Base-by-base conservation (phyloP, 768 basidiomycete species). In the Boletus bicolor region DNA sequence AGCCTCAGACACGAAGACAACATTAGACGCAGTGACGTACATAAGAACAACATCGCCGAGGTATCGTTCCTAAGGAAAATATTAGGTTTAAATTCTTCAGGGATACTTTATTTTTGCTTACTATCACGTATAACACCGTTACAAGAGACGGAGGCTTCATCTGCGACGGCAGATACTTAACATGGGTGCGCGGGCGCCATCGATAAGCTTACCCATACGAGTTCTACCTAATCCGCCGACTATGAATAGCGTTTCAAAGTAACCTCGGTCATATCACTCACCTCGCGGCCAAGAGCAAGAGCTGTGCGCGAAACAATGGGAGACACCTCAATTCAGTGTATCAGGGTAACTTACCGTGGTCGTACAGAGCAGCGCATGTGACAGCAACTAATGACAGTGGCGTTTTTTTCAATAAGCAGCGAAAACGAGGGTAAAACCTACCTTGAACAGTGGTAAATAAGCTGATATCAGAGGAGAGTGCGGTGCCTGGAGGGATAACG, bases 1-100 rank as follows among this genome's bases (percentile, higher is more conserved):
- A 36, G 19, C 39, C 17, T 63, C 51, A 64, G 59, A 51, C 21
- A 41, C 5, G 41, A 42, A 41, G 11, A 30, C 12, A 11, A 32
- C 7, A 17, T 28, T 30, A 39, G 49, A 44, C 3, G 34, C 8
- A 28, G 8, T 14, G 19, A 59, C 67, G 34, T 59, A 71, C 69
- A 71, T 37, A 4, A 71, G 61, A 41, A 72, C 63, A 28, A 60
- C 36, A 56, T 72, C 69, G 26, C 69, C 69, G 17, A 71, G 39
- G 32, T 71, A 71, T 48, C 69, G 71, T 32, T 66, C 69, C 69
- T 71, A 50, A 41, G 37, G 26, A 49, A 28, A 43, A 37, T 12
- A 50, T 56, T n/a, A 63, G 46, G 45, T 34, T 17, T 14, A 36
- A 28, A 34, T n/a, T 7, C 30, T 36, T 42, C 32, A 17, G 7